Evolutionary conservation across 164 flowering plant species (phyloP).

Genomic region (grape (Vitis vinifera)): DNA sequence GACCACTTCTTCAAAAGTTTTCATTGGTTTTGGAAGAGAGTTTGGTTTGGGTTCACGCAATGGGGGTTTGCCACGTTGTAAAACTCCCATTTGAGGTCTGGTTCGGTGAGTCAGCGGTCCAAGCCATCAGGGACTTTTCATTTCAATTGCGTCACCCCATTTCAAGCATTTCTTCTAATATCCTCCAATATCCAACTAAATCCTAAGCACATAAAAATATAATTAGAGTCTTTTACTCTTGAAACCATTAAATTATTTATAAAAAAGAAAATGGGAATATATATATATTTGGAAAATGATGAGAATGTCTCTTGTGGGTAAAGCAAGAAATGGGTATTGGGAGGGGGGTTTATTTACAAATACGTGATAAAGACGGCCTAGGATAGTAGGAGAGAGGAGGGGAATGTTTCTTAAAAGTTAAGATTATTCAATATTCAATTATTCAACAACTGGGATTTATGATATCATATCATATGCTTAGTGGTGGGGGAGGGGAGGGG

Average conservation of each 20-base stretch:
- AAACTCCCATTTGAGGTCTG: neutral
- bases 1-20: neutral
- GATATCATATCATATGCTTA: too few relatives aligned
- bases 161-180: too few relatives aligned
- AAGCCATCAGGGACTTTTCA: conserved; percentile 13
- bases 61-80: neutral
- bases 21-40: neutral
- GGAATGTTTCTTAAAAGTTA: neutral
- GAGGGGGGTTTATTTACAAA: neutral
- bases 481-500: too few relatives aligned
- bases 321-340: too few relatives aligned
- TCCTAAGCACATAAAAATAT: neutral
- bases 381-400: neutral
- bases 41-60: neutral
- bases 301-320: too few relatives aligned
- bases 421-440: neutral
- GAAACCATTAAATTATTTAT: too few relatives aligned
- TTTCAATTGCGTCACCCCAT: conserved; percentile 9
- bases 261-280: too few relatives aligned
- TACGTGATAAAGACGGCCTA: neutral
- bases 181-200: neutral
- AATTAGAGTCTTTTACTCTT: too few relatives aligned
- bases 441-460: neutral
- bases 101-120: conserved; percentile 19
- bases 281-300: too few relatives aligned